Base-by-base conservation (phyloP, 2,329 filamentous ascomycete genomes). In the Colletotrichum sp. region DNA sequence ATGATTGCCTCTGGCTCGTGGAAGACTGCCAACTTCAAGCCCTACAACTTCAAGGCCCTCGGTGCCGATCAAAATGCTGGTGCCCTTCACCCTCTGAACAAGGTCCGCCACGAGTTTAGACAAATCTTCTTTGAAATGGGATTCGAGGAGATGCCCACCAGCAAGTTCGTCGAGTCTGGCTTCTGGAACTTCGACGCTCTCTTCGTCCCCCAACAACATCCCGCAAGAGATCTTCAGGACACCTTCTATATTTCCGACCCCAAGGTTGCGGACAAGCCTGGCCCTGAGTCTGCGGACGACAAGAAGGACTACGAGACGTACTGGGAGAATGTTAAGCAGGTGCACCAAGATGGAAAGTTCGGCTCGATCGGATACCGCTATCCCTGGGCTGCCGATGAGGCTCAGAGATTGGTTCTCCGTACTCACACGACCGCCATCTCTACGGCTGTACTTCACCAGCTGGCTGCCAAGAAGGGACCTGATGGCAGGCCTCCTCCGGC, bases 91-190 rank as follows among this genome's bases (percentile, higher is more conserved):
- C 92, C 93, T 82, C 88, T 99, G 80, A 98, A 96, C 88, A 99
- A 99, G 89, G 96, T 99, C 81, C 94, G 97, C 80, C 92, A 95
- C 81, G 97, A 99, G 87, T 98, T 99, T 91, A 91, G 97, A 75
- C 95, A 97, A 83, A 98, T 99, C 84, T 99, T 99, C 92, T 99
- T 99, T 87, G 96, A 98, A 84, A 98, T 98, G 93, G 97, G 96
- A 69, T 99, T 99, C 88, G 93, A 96, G 82, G 97, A 99, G 89
- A 99, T 99, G 97, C 95, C 96, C 16, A 98, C 96, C 66, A 94
- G 94, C 86, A 92, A 95, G 84, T 98, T 93, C 84, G 96, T 99
- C 78, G 97, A 99, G 87, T 96, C 96, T 15, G 96, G 96, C 63
- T 98, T 99, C 93, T 99, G 97, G 96, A 78, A 78, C 72, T 78